These are phyloP conservation scores for Babesia caballi DNA, from an alignment of 169 alveolate genomes.

Conservation along the genomic window DNA sequence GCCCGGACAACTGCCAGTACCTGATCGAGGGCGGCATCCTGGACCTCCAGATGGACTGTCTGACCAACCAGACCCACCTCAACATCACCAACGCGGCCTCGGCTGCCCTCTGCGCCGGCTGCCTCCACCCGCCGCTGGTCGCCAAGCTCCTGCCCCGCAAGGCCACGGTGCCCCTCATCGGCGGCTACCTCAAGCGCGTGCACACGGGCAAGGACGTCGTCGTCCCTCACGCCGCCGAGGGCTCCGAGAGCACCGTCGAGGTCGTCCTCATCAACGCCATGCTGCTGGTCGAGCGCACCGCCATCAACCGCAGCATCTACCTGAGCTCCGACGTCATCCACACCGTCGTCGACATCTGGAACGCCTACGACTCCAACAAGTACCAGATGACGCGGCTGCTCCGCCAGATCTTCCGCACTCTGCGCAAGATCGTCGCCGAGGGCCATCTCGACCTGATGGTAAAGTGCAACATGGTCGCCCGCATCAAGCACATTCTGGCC, in stretches of 20 bases:
- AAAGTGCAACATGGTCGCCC: conserved; percentile 70
- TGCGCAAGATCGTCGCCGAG: conserved; percentile 82
- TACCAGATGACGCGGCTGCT: conserved; percentile 62
- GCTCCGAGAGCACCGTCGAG: conserved; percentile 45
- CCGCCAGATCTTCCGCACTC: conserved; percentile 81
- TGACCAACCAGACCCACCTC: conserved; percentile 51
- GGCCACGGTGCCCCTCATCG: conserved; percentile 12
- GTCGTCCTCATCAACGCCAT: conserved; percentile 69
- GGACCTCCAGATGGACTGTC: conserved; percentile 16
- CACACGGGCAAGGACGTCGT: conserved; percentile 26
- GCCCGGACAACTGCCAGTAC: conserved; percentile 27
- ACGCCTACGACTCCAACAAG: conserved; percentile 75
- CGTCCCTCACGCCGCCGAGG: conserved; percentile 39
- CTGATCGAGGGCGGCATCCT: conserved; percentile 31
- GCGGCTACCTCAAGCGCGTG: conserved; percentile 22
- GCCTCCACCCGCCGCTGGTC: conserved; percentile 5
- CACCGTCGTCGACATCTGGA: conserved; percentile 77
- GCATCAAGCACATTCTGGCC: conserved; percentile 47
- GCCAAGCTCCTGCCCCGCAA: conserved; percentile 29
- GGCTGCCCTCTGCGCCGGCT: conserved; percentile 32
- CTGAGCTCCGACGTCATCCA: conserved; percentile 72
- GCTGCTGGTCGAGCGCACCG: conserved; percentile 77
- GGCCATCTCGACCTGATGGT: conserved; percentile 75
- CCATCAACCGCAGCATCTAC: conserved; percentile 78
- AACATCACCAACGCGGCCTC: conserved; percentile 25